phyloP scores from a whole-genome alignment of 192 early-diverging fungal species.

The Entomortierella beljakovae region DNA sequence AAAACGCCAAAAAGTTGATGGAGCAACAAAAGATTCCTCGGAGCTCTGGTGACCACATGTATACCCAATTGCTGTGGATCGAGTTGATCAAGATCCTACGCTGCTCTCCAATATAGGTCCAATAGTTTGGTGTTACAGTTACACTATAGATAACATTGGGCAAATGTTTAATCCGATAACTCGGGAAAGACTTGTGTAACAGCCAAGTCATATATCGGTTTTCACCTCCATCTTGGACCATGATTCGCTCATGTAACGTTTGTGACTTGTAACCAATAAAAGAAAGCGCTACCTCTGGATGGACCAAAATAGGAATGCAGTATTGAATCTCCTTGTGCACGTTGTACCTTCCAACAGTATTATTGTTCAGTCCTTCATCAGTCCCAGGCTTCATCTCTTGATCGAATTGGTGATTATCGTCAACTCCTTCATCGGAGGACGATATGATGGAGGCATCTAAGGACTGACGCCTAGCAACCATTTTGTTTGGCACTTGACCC shows the following conservation, averaged over 20 bases:
- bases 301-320: slow-evolving; percentile 23
- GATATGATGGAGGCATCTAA: slow-evolving; percentile 7
- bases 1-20: slow-evolving; percentile 16
- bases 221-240: slow-evolving; percentile 12
- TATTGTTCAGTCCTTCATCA: not conserved
- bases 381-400: not conserved
- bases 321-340: slow-evolving; percentile 1
- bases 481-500: not conserved
- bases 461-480: not conserved
- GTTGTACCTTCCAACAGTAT: not conserved
- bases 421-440: not conserved
- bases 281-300: slow-evolving; percentile 24
- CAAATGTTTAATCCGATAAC: slow-evolving; percentile 8
- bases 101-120: slow-evolving; percentile 1
- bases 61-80: slow-evolving; percentile 14
- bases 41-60: slow-evolving; percentile 6
- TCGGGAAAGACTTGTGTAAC: slow-evolving; percentile 17
- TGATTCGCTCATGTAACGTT: slow-evolving; percentile 18
- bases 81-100: not conserved
- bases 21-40: slow-evolving; percentile 13
- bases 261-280: slow-evolving; percentile 10
- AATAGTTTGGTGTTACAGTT: not conserved
- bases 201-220: slow-evolving; percentile 30
- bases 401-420: not conserved
- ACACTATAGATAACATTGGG: slow-evolving; percentile 14